Conservation (phyloP, 164 flowering plant genomes). For the Aristolochia californica region DNA sequence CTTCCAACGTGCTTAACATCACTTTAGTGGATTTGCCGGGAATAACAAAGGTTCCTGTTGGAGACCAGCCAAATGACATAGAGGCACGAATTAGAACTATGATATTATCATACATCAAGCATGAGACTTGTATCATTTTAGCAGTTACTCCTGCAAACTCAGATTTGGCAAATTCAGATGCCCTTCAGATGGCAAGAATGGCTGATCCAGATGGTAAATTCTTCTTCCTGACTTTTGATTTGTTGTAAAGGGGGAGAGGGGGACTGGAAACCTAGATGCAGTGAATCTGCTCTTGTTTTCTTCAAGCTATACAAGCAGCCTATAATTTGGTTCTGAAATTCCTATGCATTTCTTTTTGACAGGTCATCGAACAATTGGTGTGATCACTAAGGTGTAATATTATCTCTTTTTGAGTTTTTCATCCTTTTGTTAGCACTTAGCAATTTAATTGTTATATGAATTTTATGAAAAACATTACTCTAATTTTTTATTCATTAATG, state of each 20-base stretch:
- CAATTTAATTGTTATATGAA: neutral
- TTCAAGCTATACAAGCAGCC: neutral
- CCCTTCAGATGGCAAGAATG: constrained; percentile 34
- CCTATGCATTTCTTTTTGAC: constrained; percentile 5
- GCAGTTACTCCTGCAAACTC: constrained; percentile 36
- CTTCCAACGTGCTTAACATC: constrained; percentile 32
- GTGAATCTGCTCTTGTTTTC: neutral
- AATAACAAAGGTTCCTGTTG: constrained; percentile 35
- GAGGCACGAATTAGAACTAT: constrained; percentile 32
- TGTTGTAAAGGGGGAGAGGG: no score
- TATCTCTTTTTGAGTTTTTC: neutral
- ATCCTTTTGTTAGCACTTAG: neutral
- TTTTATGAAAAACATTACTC: neutral
- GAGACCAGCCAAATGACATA: constrained; percentile 32
- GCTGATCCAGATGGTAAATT: constrained; percentile 33
- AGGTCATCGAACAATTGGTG: constrained; percentile 36
- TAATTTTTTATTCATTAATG: constrained; percentile 3
- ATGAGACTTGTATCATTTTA: constrained; percentile 28
- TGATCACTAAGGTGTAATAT: constrained; percentile 25
- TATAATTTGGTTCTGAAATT: constrained; percentile 2
- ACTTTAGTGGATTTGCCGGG: constrained; percentile 36
- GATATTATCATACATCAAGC: constrained; percentile 32
- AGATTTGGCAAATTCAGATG: constrained; percentile 33
- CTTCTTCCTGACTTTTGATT: neutral
- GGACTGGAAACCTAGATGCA: neutral